Conservation (phyloP, 306 rosid species). For the Elaeagnus macrophylla region DNA sequence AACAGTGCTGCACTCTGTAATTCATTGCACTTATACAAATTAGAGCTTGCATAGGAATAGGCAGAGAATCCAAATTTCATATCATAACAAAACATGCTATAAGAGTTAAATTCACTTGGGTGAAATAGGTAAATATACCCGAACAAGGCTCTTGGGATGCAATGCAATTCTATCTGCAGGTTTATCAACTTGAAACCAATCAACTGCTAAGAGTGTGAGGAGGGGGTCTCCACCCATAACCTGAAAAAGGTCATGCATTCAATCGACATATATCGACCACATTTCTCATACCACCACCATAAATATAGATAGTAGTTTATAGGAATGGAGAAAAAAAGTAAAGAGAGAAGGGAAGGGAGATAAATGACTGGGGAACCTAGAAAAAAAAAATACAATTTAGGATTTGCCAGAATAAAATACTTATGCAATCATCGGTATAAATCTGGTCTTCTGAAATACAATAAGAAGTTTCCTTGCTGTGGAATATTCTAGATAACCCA, state of each 20-base stretch:
- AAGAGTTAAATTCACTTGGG: neutral
- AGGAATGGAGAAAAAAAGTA: no score
- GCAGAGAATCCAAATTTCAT: neutral
- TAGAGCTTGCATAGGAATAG: neutral
- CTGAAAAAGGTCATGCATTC: conserved; percentile 22
- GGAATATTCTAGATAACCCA: no score
- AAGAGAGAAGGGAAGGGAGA: no score
- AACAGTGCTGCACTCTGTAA: no score
- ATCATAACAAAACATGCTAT: no score
- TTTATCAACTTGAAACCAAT: conserved; percentile 74
- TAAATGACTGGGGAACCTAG: no score
- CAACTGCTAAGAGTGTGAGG: conserved; percentile 71
- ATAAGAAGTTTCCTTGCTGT: no score
- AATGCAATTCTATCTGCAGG: conserved; percentile 52
- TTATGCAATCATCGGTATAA: no score
- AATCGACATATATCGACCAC: neutral
- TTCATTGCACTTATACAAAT: no score
- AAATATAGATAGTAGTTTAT: neutral
- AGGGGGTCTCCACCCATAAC: conserved; percentile 84
- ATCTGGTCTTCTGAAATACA: no score
- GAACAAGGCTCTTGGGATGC: conserved; percentile 59
- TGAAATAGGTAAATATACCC: conserved; percentile 38
- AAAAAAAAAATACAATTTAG: no score
- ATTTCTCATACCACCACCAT: neutral
- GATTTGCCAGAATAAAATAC: no score